Percentiles rank a stretch among this genome's conserved stretches.
These are phyloP conservation scores for Entomortierella lignicola DNA, from an alignment of 192 early-diverging fungal species.

Conservation along the genomic window DNA sequence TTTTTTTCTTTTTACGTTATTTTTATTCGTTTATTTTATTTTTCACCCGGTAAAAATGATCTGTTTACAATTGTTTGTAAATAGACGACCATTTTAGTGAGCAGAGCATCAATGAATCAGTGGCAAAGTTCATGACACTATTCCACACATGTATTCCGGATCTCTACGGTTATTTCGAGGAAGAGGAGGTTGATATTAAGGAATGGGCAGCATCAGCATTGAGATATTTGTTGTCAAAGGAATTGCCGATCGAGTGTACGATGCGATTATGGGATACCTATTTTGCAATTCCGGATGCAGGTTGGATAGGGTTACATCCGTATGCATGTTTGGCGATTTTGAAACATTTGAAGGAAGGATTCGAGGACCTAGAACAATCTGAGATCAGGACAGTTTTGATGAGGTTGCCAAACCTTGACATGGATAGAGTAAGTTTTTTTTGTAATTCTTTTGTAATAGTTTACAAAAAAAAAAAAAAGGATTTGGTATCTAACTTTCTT, in stretches of 20 bases:
- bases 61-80: slow-evolving; percentile 1
- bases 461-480: too few relatives aligned
- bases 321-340: slow-evolving; percentile 74
- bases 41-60: not conserved
- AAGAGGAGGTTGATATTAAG: slow-evolving; percentile 90
- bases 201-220: slow-evolving; percentile 90
- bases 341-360: slow-evolving; percentile 75
- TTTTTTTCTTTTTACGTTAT: not conserved
- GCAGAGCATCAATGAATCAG: slow-evolving; percentile 75
- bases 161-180: slow-evolving; percentile 93
- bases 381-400: slow-evolving; percentile 87
- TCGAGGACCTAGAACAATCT: slow-evolving; percentile 91
- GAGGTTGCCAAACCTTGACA: slow-evolving; percentile 77
- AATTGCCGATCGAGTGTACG: slow-evolving; percentile 81
- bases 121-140: slow-evolving; percentile 87
- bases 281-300: slow-evolving; percentile 68
- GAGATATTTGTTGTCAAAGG: slow-evolving; percentile 77
- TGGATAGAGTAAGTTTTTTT: slow-evolving; percentile 65
- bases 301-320: slow-evolving; percentile 25
- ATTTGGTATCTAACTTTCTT: not conserved
- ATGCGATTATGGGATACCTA: slow-evolving; percentile 89
- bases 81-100: slow-evolving; percentile 75
- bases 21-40: not conserved
- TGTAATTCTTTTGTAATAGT: too few relatives aligned
- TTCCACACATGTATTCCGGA: slow-evolving; percentile 87